Evolutionary conservation across 345 rosid species (phyloP), one percentile per base, ranked within the genome.

Genomic region (Viola odorata): DNA sequence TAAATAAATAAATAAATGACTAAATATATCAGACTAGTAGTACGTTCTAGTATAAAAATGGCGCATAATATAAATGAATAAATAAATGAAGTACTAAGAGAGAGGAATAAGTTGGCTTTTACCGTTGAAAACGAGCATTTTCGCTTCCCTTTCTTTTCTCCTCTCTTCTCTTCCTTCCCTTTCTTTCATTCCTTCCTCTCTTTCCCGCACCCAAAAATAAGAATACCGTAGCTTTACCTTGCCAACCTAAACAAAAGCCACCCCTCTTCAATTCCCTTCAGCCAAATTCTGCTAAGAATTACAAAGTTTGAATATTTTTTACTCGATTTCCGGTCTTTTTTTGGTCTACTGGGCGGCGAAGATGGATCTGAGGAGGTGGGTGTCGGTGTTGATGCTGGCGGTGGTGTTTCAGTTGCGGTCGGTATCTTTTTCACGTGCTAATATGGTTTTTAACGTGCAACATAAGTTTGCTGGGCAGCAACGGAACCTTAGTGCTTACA

Each of bases 381-480:
- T 64, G 66, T n/a, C 54, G 73, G 63, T 39, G 61, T 45, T 64
- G 7, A 45, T 70, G 67, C 61, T 68, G 70, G 59, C 68, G 68
- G 63, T 60, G 61, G 32, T 78, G 58, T 39, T 37, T 49, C 66
- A 74, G 49, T 63, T 76, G 1, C 75, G 45, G 50, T 61, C 9
- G 55, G 50, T 48, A 13, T 45, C 63, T 68, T 67, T 48, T 7
- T 41, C 58, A 2, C 23, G 7, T 2, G 75, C 75, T 13, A 81
- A 85, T 63, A 9, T 84, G 12, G 81, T 86, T 52, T 80, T 92
- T 45, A 41, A 81, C 16, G 96, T 90, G 5, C 80, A 80, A n/a
- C 77, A 79, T 69, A 90, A 82, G 65, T 86, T 86, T 65, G 77
- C 78, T 36, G 90, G 87, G 1, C 64, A 61, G 32, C 70, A 64